Evolutionary conservation across 202 grass and related monocot genomes (phyloP), one percentile per base, ranked within the genome.

Genomic region (Schoenoplectus triqueter): DNA sequence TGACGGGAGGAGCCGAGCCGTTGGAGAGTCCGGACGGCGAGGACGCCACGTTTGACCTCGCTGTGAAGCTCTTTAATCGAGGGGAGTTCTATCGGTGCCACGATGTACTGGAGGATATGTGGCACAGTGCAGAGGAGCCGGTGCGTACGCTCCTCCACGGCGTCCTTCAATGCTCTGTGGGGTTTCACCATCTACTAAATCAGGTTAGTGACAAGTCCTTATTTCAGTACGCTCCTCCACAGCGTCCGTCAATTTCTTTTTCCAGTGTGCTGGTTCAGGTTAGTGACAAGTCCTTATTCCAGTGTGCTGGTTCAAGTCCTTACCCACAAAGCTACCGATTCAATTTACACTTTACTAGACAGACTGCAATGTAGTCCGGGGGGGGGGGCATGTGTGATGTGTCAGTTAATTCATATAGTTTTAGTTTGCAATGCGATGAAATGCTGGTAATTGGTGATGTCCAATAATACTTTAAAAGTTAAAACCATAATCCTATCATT

Each of bases 71-170:
- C 52, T 97, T 97, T 87, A 94, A 97, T 81, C 19, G 84, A 40
- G 92, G 94, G 1, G 85, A 94, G 8, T 97, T 88, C 92, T 86
- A 97, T 73, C 77, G 79, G 50, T 97, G 94, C 89, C 94, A 97
- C 79, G 94, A 97, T 83, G 90, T 90, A 54, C 84, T 94, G 85
- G 94, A 97, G 87, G 94, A 97, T 84, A 88, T 97, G 63, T 94
- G 94, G 94, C 83, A 94, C 84, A 48, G n/a, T 82, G 90, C 92
- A 14, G 90, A 94, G 56, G 92, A 94, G 66, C 94, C 94, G 19
- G 79, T 65, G 0, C 86, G 90, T 51, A 97, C 92, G 83, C 90
- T 97, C 3, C 92, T 97, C 80, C 94, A 97, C 45, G 92, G 84
- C 19, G 0, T 97, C 40, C 92, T 94, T 14, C 92, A 94, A 82